Conservation (phyloP, 805 yeast genomes). For the Candida coquimbonensis region DNA sequence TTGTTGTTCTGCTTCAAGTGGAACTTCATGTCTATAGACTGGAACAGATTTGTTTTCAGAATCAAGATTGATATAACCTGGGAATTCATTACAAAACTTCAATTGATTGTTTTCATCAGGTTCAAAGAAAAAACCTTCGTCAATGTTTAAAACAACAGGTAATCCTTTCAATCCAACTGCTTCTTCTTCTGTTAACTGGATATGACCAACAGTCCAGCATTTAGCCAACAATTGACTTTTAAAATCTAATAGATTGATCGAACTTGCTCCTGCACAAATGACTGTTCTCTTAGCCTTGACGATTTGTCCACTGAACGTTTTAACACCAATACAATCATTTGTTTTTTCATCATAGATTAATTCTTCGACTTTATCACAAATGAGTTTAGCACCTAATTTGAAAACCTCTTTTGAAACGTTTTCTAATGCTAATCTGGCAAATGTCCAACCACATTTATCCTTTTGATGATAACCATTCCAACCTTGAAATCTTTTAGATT, state of each 20-base stretch:
- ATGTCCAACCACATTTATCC: constrained; percentile 31
- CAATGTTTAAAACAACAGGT: constrained; percentile 32
- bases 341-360: constrained; percentile 18
- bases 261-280: constrained; percentile 35
- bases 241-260: constrained; percentile 29
- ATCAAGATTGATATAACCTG: constrained; percentile 28
- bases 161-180: constrained; percentile 23
- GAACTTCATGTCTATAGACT: constrained; percentile 24
- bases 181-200: constrained; percentile 29
- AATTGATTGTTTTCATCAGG: constrained; percentile 30
- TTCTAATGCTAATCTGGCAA: constrained; percentile 27
- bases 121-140: constrained; percentile 36
- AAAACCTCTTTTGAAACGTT: constrained; percentile 23
- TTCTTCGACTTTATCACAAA: constrained; percentile 11
- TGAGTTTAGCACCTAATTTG: constrained; percentile 27
- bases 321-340: constrained; percentile 24
- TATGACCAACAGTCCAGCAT: constrained; percentile 37
- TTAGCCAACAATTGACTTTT: constrained; percentile 31
- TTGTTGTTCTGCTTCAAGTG: constrained; percentile 26
- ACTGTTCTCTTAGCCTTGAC: constrained; percentile 24
- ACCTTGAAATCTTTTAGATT: constrained; percentile 11
- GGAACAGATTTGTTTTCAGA: constrained; percentile 23
- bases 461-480: constrained; percentile 30
- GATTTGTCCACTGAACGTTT: constrained; percentile 22
- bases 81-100: constrained; percentile 35